Base-by-base conservation (phyloP, 257 asterid genomes). In the Cordia subcordata region DNA sequence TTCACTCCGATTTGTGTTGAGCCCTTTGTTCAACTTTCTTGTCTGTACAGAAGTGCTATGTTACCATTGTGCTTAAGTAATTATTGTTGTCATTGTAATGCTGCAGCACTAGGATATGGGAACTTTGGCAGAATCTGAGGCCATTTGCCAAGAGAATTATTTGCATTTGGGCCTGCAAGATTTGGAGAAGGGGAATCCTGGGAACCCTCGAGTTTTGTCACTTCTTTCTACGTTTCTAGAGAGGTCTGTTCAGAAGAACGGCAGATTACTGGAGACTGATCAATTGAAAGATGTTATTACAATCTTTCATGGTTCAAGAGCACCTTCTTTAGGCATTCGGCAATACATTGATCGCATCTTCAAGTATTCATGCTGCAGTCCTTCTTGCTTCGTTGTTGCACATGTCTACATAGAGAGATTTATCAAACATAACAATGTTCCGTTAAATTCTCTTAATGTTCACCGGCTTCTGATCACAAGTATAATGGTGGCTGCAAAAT, bases 401-500 rank as follows among this genome's bases (percentile, higher is more conserved):
- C 79, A 82, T 40, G 72, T 93, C 62, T 89, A 89, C 51, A 47
- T 81, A 65, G 97, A 87, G 40, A 80, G 83, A 70, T 93, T 78
- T 68, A 64, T 85, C 66, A 83, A 77, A 57, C 73, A 71, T 51
- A 81, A 85, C 11, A 67, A 74, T 44, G 42, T 81, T 11, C 39
- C 61, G 56, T 58, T 89, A 47, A 84, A 93, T 19, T 81, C 95
- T 37, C 87, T 89, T 66, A 93, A 81, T 65, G 72, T 89, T 47
- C 99, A 93, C 68, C 81, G 97, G 0, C 92, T 93, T 64, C 75
- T 93, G 8, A 86, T 93, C 67, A 89, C 96, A 23, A 80, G 99
- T 37, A 75, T 89, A 49, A 86, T 89, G 99, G 85, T 89, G 68
- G 97, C 99, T 3, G 96, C 96, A 22, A 93, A 93, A 68, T 93